A percentile compares a stretch with the other conserved stretches of the same genome.
phyloP scores from a whole-genome alignment of 129 eudicot genomes.

The Mikania micrantha region DNA sequence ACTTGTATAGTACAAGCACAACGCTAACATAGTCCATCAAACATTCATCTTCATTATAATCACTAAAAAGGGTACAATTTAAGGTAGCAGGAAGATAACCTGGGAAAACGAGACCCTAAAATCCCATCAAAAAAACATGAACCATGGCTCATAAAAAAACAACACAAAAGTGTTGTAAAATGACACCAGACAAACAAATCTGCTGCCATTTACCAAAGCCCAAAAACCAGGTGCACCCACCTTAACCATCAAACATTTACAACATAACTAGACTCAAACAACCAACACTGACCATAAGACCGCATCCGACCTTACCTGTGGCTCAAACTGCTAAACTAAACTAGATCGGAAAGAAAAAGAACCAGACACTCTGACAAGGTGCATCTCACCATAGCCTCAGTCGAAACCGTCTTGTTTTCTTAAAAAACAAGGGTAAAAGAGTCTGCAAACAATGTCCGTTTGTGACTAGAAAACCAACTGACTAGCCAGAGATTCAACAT shows the following conservation, averaged over 20 bases:
- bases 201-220: constrained; percentile 55
- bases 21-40: constrained; percentile 5
- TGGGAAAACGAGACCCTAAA: constrained; percentile 40
- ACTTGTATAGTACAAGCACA: not conserved
- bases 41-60: constrained; percentile 9
- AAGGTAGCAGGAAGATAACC: constrained; percentile 25
- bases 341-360: constrained; percentile 4
- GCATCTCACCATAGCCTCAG: constrained; percentile 33
- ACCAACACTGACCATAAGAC: constrained; percentile 14
- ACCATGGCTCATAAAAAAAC: constrained; percentile 59
- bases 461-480: constrained; percentile 33
- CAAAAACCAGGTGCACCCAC: constrained; percentile 41
- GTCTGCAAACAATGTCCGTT: constrained; percentile 41
- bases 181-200: constrained; percentile 27
- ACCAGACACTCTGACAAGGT: constrained; percentile 24
- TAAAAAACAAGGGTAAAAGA: constrained; percentile 34
- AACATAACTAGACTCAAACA: constrained; percentile 10
- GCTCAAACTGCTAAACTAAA: not conserved
- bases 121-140: constrained; percentile 51
- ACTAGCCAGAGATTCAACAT: constrained; percentile 34
- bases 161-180: constrained; percentile 59
- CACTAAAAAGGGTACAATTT: constrained; percentile 27
- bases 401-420: constrained; percentile 30
- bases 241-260: constrained; percentile 28
- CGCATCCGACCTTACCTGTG: not conserved